A percentile compares a stretch with the other conserved stretches of the same genome.
These are phyloP conservation scores for Suhomyces tanzawaensis DNA, from an alignment of 805 yeast species.

Conservation along the genomic window DNA sequence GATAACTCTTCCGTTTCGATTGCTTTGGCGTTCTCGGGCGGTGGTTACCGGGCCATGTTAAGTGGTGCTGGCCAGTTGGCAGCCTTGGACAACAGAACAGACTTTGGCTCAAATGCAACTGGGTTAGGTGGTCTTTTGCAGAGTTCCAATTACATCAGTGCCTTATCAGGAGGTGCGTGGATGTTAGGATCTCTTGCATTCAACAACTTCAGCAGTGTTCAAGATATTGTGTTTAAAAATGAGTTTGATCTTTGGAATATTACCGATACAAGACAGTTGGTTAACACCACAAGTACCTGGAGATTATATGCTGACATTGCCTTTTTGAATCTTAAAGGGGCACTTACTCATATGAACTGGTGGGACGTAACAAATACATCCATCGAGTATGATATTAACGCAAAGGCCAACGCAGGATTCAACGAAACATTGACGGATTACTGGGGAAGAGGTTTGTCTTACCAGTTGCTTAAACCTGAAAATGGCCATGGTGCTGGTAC, in stretches of 20 bases:
- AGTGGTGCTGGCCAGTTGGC: conserved; percentile 80
- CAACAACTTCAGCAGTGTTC: conserved; percentile 73
- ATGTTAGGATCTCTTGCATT: conserved; percentile 63
- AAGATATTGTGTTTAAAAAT: conserved; percentile 45
- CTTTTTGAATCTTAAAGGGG: conserved; percentile 21
- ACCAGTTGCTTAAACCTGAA: conserved; percentile 51
- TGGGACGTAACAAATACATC: conserved; percentile 34
- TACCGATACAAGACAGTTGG: conserved; percentile 26
- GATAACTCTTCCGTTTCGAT: conserved; percentile 16
- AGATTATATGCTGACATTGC: conserved; percentile 20
- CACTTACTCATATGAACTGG: conserved; percentile 28
- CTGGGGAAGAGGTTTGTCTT: conserved; percentile 76
- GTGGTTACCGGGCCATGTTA: conserved; percentile 49
- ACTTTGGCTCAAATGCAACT: conserved; percentile 37
- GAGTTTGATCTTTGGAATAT: conserved; percentile 36
- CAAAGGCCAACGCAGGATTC: conserved; percentile 56
- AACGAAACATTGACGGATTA: conserved; percentile 67
- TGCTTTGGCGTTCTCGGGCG: conserved; percentile 41
- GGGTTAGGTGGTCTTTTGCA: conserved; percentile 77
- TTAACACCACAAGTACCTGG: conserved; percentile 21
- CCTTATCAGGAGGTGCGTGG: conserved; percentile 87
- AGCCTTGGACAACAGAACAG: conserved; percentile 74
- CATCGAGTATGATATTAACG: conserved; percentile 50
- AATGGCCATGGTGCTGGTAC: conserved; percentile 22
- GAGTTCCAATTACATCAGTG: conserved; percentile 66